Base-by-base conservation (phyloP, 352 stramenopile species). In the Phytophthora boehmeriae region DNA sequence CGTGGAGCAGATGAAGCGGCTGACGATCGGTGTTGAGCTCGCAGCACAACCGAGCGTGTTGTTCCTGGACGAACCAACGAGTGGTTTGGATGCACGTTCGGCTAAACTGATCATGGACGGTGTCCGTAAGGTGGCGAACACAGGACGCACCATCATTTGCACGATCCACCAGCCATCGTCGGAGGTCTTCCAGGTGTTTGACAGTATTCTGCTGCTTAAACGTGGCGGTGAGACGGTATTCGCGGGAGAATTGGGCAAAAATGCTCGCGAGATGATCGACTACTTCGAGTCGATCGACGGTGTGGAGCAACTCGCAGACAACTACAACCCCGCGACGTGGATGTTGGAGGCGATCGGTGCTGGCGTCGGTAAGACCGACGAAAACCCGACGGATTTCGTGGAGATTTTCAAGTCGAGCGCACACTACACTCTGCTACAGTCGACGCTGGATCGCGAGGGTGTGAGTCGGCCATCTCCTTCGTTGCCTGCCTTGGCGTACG, bases 31-130 rank as follows among this genome's bases (percentile, higher is more conserved):
- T 14, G 55, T 64, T 10, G 56, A 64, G 23, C 22, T 64, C 10
- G 56, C 56, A 22, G 56, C 56, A 1, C 56, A 64, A 13, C 56
- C 56, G 14, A 64, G 47, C 42, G 56, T 64, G 2, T 23, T 63
- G 17, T 63, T 63, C 38, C 28, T 63, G 27, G 55, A 63, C 8
- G 55, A 63, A 51, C 55, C 56, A 1, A 63, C 56, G 4, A 63
- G 56, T 20, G 56, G 57, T 20, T 9, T 44, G 13, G 38, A 44
- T 20, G 38, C 38, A 22, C 38, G 38, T 16, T 44, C 38, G 2
- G 38, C 38, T 8, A 44, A 44, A 22, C 4, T 44, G 13, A 44
- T 44, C 16, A 44, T 44, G 38, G 38, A 44, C 38, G 38, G 38
- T 8, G 14, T 44, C 5, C 38, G 38, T 44, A 17, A 20, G 16